Evolutionary conservation across 371 early-diverging fungal species (phyloP).

Genomic region (Mucor saturninus): DNA sequence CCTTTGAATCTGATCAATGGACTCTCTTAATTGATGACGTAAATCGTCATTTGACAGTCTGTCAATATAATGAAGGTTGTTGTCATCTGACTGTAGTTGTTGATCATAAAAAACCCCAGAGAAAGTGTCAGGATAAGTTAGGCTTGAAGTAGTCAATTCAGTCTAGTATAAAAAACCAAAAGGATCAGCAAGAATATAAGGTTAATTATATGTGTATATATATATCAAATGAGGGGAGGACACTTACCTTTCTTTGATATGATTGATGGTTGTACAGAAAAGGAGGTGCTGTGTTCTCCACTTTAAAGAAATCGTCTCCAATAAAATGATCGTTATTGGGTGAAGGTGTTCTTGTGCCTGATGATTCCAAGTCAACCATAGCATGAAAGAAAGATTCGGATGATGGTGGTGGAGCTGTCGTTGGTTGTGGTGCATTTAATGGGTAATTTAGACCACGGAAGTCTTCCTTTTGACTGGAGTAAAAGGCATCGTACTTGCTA

Average conservation of each 20-base stretch:
- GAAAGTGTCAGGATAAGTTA: not conserved
- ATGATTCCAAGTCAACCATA: conserved; percentile 32
- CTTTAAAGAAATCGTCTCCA: conserved; percentile 9
- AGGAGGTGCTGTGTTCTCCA: conserved; percentile 5
- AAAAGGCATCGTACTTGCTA: conserved; percentile 7
- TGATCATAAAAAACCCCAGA: not conserved
- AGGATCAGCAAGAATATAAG: conserved; percentile 1
- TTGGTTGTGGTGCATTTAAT: not conserved
- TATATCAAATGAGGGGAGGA: not conserved
- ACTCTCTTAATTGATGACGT: conserved; percentile 28
- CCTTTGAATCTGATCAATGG: conserved; percentile 27
- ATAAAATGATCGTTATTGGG: conserved; percentile 20
- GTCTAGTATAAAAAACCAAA: not conserved
- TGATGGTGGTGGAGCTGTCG: not conserved
- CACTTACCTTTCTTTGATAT: conserved; percentile 15
- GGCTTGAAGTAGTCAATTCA: not conserved
- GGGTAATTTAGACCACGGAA: not conserved
- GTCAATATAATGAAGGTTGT: conserved; percentile 14
- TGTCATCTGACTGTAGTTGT: not conserved
- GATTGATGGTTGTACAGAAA: conserved; percentile 21
- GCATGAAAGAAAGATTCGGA: conserved; percentile 14
- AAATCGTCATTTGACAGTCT: conserved; percentile 19
- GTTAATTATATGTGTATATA: not conserved
- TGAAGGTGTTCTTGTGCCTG: conserved; percentile 26
- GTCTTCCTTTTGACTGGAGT: not conserved